Conservation (phyloP, 106 monocot genomes). For the Dioscorea alata region DNA sequence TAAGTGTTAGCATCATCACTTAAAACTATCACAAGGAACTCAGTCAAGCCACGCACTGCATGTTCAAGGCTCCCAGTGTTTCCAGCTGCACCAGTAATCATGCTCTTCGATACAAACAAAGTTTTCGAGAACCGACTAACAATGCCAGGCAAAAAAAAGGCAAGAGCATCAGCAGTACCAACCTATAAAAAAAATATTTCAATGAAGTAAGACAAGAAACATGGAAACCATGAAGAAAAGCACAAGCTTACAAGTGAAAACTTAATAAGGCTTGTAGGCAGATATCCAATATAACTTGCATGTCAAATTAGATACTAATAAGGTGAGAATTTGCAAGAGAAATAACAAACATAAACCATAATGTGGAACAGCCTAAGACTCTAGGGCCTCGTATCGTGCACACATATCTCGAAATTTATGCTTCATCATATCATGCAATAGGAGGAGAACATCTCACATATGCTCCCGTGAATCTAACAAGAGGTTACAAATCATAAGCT, state of each 20-base stretch:
- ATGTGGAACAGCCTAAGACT: no score
- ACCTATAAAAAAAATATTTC: constrained; percentile 39
- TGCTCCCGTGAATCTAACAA: no score
- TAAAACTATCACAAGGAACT: constrained; percentile 73
- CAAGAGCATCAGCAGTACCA: constrained; percentile 84
- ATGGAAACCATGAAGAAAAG: background rate
- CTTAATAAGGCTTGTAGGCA: no score
- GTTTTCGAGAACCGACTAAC: constrained; percentile 77
- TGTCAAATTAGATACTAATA: no score
- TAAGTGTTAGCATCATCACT: constrained; percentile 49
- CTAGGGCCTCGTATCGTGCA: no score
- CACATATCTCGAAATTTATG: no score
- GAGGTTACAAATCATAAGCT: no score
- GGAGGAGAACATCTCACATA: no score
- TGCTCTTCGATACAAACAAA: constrained; percentile 57
- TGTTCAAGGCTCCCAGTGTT: constrained; percentile 64
- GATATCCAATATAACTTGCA: no score
- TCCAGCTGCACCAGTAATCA: constrained; percentile 82
- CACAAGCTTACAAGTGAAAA: background rate
- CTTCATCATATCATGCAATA: no score
- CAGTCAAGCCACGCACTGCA: constrained; percentile 68
- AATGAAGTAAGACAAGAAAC: constrained; percentile 5
- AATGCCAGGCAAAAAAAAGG: constrained; percentile 87
- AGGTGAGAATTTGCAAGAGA: no score
- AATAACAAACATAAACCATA: no score